phyloP scores from a whole-genome alignment of 495 filamentous ascomycete species.

The Neurospora sublineolata region DNA sequence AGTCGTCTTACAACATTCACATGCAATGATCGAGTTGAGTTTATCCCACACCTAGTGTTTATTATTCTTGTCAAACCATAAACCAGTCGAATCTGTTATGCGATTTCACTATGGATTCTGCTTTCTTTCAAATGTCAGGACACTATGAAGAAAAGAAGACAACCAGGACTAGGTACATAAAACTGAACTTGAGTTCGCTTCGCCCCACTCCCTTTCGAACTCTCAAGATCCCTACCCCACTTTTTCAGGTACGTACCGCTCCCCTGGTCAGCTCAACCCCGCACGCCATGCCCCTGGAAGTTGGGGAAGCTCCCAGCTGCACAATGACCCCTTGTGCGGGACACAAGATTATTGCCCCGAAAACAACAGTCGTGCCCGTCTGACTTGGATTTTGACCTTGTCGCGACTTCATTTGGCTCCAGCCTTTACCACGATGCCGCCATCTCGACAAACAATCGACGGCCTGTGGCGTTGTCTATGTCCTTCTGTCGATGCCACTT shows the following conservation, averaged over 20 bases:
- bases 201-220: background rate
- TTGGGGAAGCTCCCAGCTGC: background rate
- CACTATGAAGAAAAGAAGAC: background rate
- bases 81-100: background rate
- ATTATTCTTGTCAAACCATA: background rate
- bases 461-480: constrained; percentile 59
- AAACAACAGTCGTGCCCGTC: background rate
- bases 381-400: background rate
- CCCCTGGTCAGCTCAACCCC: background rate
- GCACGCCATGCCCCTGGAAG: background rate
- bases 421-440: background rate
- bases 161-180: background rate
- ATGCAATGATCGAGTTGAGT: background rate
- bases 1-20: background rate
- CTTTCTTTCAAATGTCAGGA: background rate
- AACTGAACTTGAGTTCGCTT: background rate
- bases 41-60: background rate
- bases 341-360: background rate
- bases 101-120: background rate
- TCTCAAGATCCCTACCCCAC: background rate
- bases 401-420: background rate
- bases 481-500: constrained; percentile 39
- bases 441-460: constrained; percentile 43
- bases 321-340: background rate
- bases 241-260: background rate